These are phyloP conservation scores for Aspergillus tubingensis DNA, from an alignment of 2,329 filamentous ascomycete species.

Conservation along the genomic window DNA sequence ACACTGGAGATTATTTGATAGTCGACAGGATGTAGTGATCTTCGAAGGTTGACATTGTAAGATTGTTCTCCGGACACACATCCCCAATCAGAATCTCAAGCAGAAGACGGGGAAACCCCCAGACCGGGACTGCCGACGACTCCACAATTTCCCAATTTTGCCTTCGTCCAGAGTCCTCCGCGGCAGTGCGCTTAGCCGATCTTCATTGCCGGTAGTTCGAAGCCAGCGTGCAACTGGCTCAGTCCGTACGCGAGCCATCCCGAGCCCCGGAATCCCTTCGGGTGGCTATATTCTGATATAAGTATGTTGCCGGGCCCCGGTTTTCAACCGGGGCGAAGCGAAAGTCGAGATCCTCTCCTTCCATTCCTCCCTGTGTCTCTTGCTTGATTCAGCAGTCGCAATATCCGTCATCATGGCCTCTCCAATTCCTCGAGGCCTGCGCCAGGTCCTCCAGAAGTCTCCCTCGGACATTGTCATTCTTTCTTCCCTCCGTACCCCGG, in stretches of 20 bases:
- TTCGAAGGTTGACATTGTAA: neutral
- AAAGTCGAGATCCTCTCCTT: neutral
- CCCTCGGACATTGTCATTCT: constrained; percentile 85
- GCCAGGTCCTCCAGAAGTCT: constrained; percentile 74
- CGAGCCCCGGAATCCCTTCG: constrained; percentile 33
- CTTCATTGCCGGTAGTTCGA: constrained; percentile 34
- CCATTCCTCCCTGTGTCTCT: neutral
- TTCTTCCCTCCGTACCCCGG: constrained; percentile 83
- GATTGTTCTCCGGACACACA: neutral
- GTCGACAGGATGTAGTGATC: neutral
- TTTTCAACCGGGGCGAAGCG: constrained; percentile 4
- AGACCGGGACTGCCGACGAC: constrained; percentile 9
- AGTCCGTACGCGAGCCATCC: constrained; percentile 25
- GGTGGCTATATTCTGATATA: constrained; percentile 44
- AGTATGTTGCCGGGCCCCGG: constrained; percentile 17
- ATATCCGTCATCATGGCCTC: constrained; percentile 44
- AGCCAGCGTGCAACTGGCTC: constrained; percentile 23
- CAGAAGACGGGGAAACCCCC: neutral
- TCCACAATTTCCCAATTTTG: constrained; percentile 24
- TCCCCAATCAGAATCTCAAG: neutral
- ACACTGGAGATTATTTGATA: neutral
- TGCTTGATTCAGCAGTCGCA: too few relatives aligned
- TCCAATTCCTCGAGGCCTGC: constrained; percentile 64
- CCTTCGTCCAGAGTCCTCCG: constrained; percentile 17
- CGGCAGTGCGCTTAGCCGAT: constrained; percentile 43